Conservation (phyloP, 768 basidiomycete genomes). For the Trametes gibbosa region DNA sequence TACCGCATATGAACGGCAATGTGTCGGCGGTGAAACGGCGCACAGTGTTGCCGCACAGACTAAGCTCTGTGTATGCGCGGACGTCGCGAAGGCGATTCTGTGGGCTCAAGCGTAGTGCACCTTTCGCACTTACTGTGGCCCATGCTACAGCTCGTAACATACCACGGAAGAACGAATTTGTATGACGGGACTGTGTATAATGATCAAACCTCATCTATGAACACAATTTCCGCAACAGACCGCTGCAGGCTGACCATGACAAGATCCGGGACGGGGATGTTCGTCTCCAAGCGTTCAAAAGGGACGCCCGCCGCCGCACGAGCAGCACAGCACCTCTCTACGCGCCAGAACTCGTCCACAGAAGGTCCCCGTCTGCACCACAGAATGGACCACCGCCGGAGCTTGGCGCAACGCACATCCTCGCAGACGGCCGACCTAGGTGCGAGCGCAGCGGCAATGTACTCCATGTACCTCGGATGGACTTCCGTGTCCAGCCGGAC, state of each 20-base stretch:
- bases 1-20: no score
- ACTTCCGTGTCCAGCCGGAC: not conserved
- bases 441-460: not conserved
- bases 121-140: no score
- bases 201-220: no score
- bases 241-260: not conserved
- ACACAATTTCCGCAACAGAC: no score
- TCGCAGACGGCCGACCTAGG: not conserved
- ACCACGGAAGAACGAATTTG: no score
- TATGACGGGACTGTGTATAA: no score
- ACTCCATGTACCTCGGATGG: not conserved
- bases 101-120: no score
- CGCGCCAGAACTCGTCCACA: constrained; percentile 4
- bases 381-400: not conserved
- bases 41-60: no score
- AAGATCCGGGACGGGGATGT: not conserved
- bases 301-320: not conserved
- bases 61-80: no score
- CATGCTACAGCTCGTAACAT: no score
- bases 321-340: constrained; percentile 4
- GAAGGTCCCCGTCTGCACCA: not conserved
- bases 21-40: no score
- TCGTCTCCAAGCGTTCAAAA: not conserved
- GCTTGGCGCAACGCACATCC: not conserved
- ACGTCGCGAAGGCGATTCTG: no score